Percentiles rank a stretch among this genome's conserved stretches.
Conservation (phyloP, 1,284 basidiomycete genomes). For the Agaricales sp. region DNA sequence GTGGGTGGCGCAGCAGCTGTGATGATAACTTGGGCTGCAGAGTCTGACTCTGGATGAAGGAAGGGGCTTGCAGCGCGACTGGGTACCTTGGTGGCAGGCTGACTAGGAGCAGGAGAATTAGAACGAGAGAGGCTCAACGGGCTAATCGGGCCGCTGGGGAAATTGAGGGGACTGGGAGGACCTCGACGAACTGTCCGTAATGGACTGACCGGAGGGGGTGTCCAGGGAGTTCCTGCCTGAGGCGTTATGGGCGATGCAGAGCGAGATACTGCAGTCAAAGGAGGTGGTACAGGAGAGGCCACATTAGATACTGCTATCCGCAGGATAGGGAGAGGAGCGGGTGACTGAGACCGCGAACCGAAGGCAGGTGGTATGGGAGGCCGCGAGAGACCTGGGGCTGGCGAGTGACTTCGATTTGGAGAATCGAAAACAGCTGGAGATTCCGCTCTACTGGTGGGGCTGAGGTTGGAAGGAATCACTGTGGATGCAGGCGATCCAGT, state of each 20-base stretch:
- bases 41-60: no score
- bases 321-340: neutral
- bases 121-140: neutral
- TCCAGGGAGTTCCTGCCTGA: neutral
- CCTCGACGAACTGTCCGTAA: neutral
- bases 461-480: no score
- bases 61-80: neutral
- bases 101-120: neutral
- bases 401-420: neutral
- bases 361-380: neutral
- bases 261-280: neutral
- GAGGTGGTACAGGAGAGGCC: neutral
- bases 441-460: neutral
- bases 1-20: neutral
- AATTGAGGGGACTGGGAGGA: neutral
- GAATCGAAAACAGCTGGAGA: neutral
- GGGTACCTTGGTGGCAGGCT: neutral
- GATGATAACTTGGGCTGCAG: slow-evolving; percentile 16
- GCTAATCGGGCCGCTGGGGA: neutral
- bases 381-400: neutral
- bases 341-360: neutral
- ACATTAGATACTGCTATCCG: neutral
- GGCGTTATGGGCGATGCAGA: neutral
- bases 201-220: neutral
- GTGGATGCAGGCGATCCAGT: no score